Conservation (phyloP, 1,139 yeast genomes). For the Geotrichum citri-aurantii region DNA sequence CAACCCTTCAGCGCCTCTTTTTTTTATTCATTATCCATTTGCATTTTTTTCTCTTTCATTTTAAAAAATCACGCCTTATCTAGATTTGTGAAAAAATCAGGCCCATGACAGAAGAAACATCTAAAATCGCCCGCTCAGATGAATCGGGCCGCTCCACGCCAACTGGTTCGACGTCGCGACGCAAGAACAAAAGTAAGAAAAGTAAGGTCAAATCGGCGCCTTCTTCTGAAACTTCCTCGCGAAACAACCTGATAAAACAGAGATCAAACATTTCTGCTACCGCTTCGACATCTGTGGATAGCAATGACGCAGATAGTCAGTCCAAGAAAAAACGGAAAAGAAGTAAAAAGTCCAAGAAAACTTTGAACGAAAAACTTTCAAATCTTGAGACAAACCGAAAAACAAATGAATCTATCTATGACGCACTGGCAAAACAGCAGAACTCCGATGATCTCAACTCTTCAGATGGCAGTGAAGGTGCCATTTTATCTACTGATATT, state of each 20-base stretch:
- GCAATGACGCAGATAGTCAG: not conserved
- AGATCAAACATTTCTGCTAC: not conserved
- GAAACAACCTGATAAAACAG: not conserved
- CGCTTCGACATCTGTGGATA: not conserved
- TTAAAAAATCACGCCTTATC: not conserved
- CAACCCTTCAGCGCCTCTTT: not conserved
- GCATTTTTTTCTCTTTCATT: not conserved
- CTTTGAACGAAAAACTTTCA: not conserved
- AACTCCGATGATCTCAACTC: not conserved
- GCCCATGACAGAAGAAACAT: not conserved
- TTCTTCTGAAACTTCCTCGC: not conserved
- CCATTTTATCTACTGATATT: not conserved
- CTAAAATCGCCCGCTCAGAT: not conserved
- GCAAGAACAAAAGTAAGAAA: not conserved
- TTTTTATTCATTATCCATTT: not conserved
- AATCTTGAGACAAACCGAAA: not conserved
- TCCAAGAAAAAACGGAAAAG: not conserved
- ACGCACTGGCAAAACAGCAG: not conserved
- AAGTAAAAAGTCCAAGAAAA: not conserved
- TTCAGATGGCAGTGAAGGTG: not conserved
- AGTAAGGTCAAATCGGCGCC: not conserved
- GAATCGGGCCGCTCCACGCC: not conserved
- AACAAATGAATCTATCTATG: constrained; percentile 3
- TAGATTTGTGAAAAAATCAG: not conserved
- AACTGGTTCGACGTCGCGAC: not conserved